Percentiles rank a stretch among this genome's conserved stretches.
Evolutionary conservation across 805 yeast species (phyloP).

Genomic region (Blastobotrys peoriensis): DNA sequence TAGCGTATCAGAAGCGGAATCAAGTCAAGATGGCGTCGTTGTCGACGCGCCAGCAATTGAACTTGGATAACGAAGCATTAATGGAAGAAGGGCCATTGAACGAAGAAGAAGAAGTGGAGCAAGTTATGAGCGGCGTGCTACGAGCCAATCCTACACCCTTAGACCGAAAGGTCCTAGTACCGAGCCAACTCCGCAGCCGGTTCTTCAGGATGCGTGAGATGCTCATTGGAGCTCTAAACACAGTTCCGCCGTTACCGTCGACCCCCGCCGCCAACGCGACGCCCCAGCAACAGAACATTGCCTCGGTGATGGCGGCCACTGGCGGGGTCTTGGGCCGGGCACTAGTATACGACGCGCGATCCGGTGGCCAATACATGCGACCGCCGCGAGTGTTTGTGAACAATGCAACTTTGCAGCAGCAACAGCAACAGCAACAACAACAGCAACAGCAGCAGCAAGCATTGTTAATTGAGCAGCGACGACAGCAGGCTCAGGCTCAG

Average conservation of each 20-base stretch:
- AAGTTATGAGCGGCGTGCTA: slow-evolving; percentile 78
- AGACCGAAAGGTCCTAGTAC: slow-evolving; percentile 60
- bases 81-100: slow-evolving; percentile 42
- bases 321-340: slow-evolving; percentile 31
- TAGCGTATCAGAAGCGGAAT: slow-evolving; percentile 82
- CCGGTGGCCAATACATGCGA: slow-evolving; percentile 24
- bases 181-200: slow-evolving; percentile 60
- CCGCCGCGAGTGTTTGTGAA: slow-evolving; percentile 26
- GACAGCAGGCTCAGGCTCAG: slow-evolving; percentile 15
- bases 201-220: slow-evolving; percentile 81
- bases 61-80: slow-evolving; percentile 27
- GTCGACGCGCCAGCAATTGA: slow-evolving; percentile 33
- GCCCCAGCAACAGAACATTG: slow-evolving; percentile 4
- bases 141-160: slow-evolving; percentile 75
- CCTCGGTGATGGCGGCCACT: slow-evolving; percentile 27
- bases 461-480: slow-evolving; percentile 12
- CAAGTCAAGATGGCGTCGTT: slow-evolving; percentile 70
- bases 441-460: slow-evolving; percentile 14
- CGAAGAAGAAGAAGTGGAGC: slow-evolving; percentile 87
- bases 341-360: slow-evolving; percentile 26
- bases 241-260: slow-evolving; percentile 45
- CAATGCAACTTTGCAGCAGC: slow-evolving; percentile 11
- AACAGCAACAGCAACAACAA: slow-evolving; percentile 3
- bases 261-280: slow-evolving; percentile 33
- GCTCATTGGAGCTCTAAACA: slow-evolving; percentile 73